A percentile compares a stretch with the other conserved stretches of the same genome.
phyloP scores from a whole-genome alignment of 192 early-diverging fungal species.

The Backusella psychrophila region DNA sequence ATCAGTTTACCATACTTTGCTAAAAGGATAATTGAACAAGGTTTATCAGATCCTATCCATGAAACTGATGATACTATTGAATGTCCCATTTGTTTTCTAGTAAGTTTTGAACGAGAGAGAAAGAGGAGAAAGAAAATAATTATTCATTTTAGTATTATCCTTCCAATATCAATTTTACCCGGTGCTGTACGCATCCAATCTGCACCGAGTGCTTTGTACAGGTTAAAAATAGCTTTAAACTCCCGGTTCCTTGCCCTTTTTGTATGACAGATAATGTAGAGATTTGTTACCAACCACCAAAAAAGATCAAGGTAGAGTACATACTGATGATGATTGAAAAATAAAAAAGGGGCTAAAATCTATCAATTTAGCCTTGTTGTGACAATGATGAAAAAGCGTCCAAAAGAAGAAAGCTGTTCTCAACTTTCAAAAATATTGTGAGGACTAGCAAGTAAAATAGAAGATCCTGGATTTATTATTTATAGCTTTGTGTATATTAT shows the following conservation, averaged over 20 bases:
- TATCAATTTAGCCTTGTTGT: background rate
- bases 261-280: background rate
- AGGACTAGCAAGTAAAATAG: background rate
- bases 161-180: constrained; percentile 85
- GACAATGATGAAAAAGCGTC: background rate
- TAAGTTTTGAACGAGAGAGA: constrained; percentile 28
- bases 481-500: background rate
- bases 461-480: background rate
- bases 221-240: constrained; percentile 54
- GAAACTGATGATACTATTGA: constrained; percentile 53
- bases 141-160: constrained; percentile 68
- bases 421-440: background rate
- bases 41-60: background rate
- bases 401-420: background rate
- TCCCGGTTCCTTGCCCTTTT: background rate
- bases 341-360: background rate
- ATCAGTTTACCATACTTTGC: background rate
- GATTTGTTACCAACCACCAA: background rate
- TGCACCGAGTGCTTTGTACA: constrained; percentile 98
- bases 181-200: constrained; percentile 93
- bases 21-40: background rate
- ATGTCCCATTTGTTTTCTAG: constrained; percentile 95
- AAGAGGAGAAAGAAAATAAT: background rate
- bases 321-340: background rate
- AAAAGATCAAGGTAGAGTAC: background rate